Conservation (phyloP, 495 filamentous ascomycete genomes). For the Chaetomium tenue region DNA sequence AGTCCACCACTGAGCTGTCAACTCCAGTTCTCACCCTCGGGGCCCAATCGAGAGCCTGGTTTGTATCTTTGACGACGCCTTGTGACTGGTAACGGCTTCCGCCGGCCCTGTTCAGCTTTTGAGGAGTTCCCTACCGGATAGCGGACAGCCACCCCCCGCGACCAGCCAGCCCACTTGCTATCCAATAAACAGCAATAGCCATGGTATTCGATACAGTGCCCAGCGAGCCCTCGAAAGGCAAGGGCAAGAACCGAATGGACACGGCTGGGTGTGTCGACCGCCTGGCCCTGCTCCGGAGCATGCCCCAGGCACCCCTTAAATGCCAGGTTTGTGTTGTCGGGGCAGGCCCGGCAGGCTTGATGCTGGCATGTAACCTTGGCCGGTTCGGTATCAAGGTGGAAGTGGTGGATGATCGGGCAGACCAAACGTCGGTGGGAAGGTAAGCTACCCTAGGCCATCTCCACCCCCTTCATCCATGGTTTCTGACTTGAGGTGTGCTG, state of each 20-base stretch:
- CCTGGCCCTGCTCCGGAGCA: slow-evolving; percentile 39
- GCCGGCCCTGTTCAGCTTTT: neutral
- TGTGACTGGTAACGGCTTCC: slow-evolving; percentile 7
- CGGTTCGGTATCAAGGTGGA: slow-evolving; percentile 62
- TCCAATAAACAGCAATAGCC: neutral
- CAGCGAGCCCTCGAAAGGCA: slow-evolving; percentile 32
- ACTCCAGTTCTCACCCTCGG: neutral
- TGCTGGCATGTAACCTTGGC: slow-evolving; percentile 67
- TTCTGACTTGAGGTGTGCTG: slow-evolving; percentile 7
- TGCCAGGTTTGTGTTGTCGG: slow-evolving; percentile 65
- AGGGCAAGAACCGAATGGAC: slow-evolving; percentile 28
- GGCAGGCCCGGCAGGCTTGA: slow-evolving; percentile 67
- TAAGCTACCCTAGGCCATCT: slow-evolving; percentile 15
- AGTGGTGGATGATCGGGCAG: slow-evolving; percentile 61
- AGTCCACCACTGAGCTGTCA: neutral
- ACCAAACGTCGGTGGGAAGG: slow-evolving; percentile 61
- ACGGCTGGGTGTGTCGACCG: slow-evolving; percentile 36
- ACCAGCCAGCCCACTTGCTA: neutral
- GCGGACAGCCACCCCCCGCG: too few species aligned
- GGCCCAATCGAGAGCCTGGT: neutral
- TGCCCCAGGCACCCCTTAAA: slow-evolving; percentile 38
- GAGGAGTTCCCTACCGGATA: neutral
- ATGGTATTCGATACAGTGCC: slow-evolving; percentile 35
- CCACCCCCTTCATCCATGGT: neutral
- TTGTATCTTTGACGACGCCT: neutral